Conservation (phyloP, 2,329 filamentous ascomycete genomes). For the Trichoderma afroharzianum region DNA sequence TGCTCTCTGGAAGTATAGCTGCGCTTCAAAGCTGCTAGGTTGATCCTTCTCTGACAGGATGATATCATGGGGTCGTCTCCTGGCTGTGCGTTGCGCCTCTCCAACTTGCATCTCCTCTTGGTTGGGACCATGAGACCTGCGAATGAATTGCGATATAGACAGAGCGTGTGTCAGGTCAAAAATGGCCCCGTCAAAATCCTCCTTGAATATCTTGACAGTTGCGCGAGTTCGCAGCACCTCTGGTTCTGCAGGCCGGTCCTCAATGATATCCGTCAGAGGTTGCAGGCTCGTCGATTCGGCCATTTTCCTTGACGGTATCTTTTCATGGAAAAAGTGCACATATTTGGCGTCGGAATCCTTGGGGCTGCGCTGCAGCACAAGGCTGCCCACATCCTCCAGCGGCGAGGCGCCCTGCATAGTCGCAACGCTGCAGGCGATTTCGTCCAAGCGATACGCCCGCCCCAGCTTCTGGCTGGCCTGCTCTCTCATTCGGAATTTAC, state of each 20-base stretch:
- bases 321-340: slow-evolving; percentile 91
- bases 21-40: slow-evolving; percentile 69
- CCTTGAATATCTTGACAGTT: slow-evolving; percentile 70
- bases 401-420: slow-evolving; percentile 79
- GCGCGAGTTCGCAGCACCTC: slow-evolving; percentile 70
- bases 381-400: slow-evolving; percentile 69
- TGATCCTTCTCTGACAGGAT: slow-evolving; percentile 48
- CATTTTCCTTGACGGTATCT: slow-evolving; percentile 73
- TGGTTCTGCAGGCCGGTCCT: slow-evolving; percentile 58
- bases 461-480: slow-evolving; percentile 75
- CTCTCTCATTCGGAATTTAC: slow-evolving; percentile 75
- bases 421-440: slow-evolving; percentile 77
- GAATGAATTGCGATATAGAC: slow-evolving; percentile 48
- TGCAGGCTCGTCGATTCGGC: slow-evolving; percentile 67
- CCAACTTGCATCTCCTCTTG: slow-evolving; percentile 50
- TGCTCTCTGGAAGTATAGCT: slow-evolving; percentile 73
- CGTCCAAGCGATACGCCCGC: slow-evolving; percentile 74
- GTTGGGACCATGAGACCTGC: slow-evolving; percentile 46
- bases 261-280: slow-evolving; percentile 65
- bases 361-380: slow-evolving; percentile 69
- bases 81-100: slow-evolving; percentile 23
- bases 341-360: slow-evolving; percentile 72
- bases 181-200: slow-evolving; percentile 66
- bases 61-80: slow-evolving; percentile 32
- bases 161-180: slow-evolving; percentile 69